Conservation (phyloP, 345 rosid genomes). For the Triadica sebifera region DNA sequence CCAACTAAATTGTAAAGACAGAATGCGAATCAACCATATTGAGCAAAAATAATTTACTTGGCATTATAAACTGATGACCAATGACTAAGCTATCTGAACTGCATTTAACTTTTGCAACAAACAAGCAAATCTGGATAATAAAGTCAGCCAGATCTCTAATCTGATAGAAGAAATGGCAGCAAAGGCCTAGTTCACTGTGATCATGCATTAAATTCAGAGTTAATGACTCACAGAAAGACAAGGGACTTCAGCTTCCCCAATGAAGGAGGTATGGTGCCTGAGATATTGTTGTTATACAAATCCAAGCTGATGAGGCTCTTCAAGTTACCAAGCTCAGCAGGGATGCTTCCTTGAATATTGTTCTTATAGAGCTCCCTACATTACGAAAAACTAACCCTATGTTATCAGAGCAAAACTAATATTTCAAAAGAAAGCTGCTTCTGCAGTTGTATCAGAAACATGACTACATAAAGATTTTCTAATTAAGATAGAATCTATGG, state of each 20-base stretch:
- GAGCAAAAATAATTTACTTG: neutral
- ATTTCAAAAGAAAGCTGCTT: neutral
- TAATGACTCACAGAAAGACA: conserved; percentile 71
- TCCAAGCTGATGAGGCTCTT: conserved; percentile 95
- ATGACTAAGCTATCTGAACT: neutral
- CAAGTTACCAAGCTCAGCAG: conserved; percentile 76
- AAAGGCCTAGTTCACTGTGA: neutral
- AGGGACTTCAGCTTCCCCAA: conserved; percentile 83
- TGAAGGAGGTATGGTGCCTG: conserved; percentile 73
- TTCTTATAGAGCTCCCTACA: conserved; percentile 91
- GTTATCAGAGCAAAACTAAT: neutral
- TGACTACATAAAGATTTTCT: neutral
- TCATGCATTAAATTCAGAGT: neutral
- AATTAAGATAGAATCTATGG: neutral
- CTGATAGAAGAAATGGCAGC: neutral
- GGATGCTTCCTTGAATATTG: conserved; percentile 78
- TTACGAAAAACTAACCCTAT: conserved; percentile 3
- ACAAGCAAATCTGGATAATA: conserved; percentile 1
- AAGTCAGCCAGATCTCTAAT: neutral
- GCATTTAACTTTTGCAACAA: neutral
- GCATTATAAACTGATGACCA: neutral
- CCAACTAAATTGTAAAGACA: neutral
- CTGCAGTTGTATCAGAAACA: neutral
- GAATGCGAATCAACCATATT: neutral
- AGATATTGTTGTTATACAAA: conserved; percentile 84